These are phyloP conservation scores for Paxillus rubicundulus DNA, from an alignment of 768 basidiomycete genomes.

Conservation along the genomic window DNA sequence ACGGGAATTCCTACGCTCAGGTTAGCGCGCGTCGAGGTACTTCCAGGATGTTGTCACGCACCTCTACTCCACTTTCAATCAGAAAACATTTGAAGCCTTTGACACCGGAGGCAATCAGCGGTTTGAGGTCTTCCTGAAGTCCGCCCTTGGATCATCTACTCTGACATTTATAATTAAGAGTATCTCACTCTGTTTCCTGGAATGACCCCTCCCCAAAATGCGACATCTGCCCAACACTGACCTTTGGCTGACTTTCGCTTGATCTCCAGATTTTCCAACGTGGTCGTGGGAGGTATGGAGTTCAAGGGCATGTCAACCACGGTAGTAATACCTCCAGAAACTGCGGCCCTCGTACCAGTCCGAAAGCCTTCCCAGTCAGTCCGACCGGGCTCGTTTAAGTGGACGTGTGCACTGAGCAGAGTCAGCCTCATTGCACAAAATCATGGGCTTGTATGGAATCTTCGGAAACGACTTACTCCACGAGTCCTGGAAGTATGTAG, in stretches of 20 bases:
- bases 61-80: slow-evolving; percentile 94
- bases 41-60: slow-evolving; percentile 29
- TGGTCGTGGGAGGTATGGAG: slow-evolving; percentile 94
- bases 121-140: slow-evolving; percentile 63
- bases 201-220: slow-evolving; percentile 88
- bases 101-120: slow-evolving; percentile 77
- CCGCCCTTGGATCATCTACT: background rate
- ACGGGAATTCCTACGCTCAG: slow-evolving; percentile 82
- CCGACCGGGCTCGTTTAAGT: slow-evolving; percentile 91
- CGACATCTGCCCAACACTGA: slow-evolving; percentile 71
- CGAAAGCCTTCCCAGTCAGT: slow-evolving; percentile 94
- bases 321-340: slow-evolving; percentile 92
- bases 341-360: slow-evolving; percentile 88
- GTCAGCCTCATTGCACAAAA: background rate
- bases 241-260: slow-evolving; percentile 72
- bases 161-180: background rate
- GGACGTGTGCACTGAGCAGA: slow-evolving; percentile 72
- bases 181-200: slow-evolving; percentile 77
- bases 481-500: slow-evolving; percentile 71
- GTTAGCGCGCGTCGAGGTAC: slow-evolving; percentile 6
- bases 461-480: slow-evolving; percentile 52
- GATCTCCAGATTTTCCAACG: slow-evolving; percentile 64
- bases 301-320: slow-evolving; percentile 98
- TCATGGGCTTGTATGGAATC: background rate
- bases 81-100: slow-evolving; percentile 98